Base-by-base conservation (phyloP, 495 filamentous ascomycete species). In the Penicillium turbatum region DNA sequence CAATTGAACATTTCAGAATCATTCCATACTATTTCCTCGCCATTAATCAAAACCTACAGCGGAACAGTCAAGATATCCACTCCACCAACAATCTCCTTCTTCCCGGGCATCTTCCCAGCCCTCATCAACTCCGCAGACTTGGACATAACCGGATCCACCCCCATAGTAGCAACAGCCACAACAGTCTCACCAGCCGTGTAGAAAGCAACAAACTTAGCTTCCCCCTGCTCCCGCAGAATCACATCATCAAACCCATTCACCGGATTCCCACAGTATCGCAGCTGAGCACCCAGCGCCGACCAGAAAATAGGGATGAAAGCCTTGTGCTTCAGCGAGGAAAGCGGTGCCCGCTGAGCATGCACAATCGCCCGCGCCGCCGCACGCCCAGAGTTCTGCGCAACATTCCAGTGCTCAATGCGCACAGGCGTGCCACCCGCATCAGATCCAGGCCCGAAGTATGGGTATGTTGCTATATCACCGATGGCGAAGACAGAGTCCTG, bases 331-430 rank as follows among this genome's bases (percentile, higher is more conserved):
- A 57, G 72, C 66, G 27, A 84, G 2, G 56, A 46, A 8, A 66
- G 34, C 0, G 67, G 44, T 0, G 54, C 43, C 11, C 56, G 49
- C 7, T 59, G 58, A 11, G 58, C 79, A 53, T 85, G 79, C 32
- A 80, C 76, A 51, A 98, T 96, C 54, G 87, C 78, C 49, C 74
- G 71, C 5, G 89, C 93, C 6, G 84, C 93, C 19, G 76, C 74
- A 15, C 92, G 86, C 5, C 93, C 93, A 5, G 86, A 73, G 58
- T 97, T 97, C 70, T 97, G 93, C 3, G 93, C 93, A 2, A 98
- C 93, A 67, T 97, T 91, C 92, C 92, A 98, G 67, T 98, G 93
- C 75, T 98, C 95, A 68, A 96, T 96, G 51, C 89, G 77, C 2
- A 79, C 81, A 24, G 75, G 75, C 5, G 73, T 76, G 48, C 89